phyloP scores from a whole-genome alignment of 305 asterid genomes.

The Solanum hybrid region DNA sequence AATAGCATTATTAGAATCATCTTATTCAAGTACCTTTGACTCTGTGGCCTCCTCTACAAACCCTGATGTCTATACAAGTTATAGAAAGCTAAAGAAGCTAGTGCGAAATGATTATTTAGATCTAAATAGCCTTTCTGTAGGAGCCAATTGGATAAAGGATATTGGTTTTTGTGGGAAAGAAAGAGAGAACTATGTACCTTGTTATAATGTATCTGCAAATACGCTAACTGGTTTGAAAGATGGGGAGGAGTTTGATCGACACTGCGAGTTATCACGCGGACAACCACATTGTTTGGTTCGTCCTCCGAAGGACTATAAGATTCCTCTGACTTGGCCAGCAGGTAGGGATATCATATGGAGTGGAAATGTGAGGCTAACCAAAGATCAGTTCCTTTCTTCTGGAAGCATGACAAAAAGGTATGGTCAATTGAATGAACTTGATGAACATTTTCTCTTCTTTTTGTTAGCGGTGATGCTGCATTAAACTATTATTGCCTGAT shows the following conservation, averaged over 20 bases:
- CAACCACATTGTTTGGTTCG: conserved; percentile 65
- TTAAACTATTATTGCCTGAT: not conserved
- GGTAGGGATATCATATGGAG: conserved; percentile 94
- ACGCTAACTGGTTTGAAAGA: conserved; percentile 66
- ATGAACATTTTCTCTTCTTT: not conserved
- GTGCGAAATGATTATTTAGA: conserved; percentile 61
- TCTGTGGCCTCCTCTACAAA: conserved; percentile 33
- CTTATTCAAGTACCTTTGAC: conserved; percentile 42
- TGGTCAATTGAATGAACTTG: conserved; percentile 5
- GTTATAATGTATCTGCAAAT: conserved; percentile 86
- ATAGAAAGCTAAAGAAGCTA: conserved; percentile 68
- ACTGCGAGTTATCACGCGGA: conserved; percentile 59
- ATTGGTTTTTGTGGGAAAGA: conserved; percentile 78
- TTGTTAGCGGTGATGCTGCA: not conserved
- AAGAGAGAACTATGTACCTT: conserved; percentile 76
- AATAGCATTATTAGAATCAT: conserved; percentile 60
- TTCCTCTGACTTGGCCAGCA: conserved; percentile 87
- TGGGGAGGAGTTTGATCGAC: conserved; percentile 90
- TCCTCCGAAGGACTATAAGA: conserved; percentile 85
- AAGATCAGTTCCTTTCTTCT: conserved; percentile 96
- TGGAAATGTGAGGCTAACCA: conserved; percentile 87
- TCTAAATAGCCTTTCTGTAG: conserved; percentile 35
- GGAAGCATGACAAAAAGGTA: conserved; percentile 98
- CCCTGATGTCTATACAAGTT: conserved; percentile 39
- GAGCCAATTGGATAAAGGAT: conserved; percentile 40